These are phyloP conservation scores for Hyaloperonospora arabidopsidis DNA, from an alignment of 352 stramenopile species.

Conservation along the genomic window DNA sequence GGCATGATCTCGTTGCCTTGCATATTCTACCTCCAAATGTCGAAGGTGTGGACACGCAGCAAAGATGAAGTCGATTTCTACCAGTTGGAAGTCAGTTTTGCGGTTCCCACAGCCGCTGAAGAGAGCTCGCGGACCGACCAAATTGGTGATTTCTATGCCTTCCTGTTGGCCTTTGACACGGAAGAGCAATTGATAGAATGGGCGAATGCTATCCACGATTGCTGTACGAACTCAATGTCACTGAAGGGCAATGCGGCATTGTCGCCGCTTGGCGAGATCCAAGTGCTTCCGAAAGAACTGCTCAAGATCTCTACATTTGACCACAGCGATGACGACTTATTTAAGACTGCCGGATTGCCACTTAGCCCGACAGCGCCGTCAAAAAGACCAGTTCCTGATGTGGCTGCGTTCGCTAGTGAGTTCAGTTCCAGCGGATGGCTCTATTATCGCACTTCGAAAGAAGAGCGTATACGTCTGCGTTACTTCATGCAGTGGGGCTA, in stretches of 20 bases:
- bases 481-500: conserved; percentile 87
- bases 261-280: conserved; percentile 57
- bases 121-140: conserved; percentile 55
- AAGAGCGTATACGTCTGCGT: conserved; percentile 72
- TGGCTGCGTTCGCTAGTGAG: conserved; percentile 19
- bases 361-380: conserved; percentile 13
- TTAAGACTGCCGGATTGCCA: conserved; percentile 26
- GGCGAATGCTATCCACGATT: conserved; percentile 75
- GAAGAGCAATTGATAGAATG: conserved; percentile 65
- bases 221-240: conserved; percentile 84
- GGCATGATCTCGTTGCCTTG: conserved; percentile 72
- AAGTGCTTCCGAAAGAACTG: conserved; percentile 74
- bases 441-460: conserved; percentile 76
- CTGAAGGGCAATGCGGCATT: conserved; percentile 60
- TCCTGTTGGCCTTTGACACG: conserved; percentile 73
- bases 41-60: conserved; percentile 62
- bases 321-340: conserved; percentile 34
- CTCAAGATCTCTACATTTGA: conserved; percentile 79
- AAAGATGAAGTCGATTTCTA: conserved; percentile 73
- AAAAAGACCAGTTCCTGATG: conserved; percentile 14
- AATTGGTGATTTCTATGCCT: conserved; percentile 70
- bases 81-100: conserved; percentile 79
- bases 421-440: conserved; percentile 79
- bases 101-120: conserved; percentile 51
- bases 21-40: conserved; percentile 78